A percentile compares a stretch with the other conserved stretches of the same genome.
These are phyloP conservation scores for Diospyros lotus DNA, from an alignment of 148 eudicot species.

Conservation along the genomic window DNA sequence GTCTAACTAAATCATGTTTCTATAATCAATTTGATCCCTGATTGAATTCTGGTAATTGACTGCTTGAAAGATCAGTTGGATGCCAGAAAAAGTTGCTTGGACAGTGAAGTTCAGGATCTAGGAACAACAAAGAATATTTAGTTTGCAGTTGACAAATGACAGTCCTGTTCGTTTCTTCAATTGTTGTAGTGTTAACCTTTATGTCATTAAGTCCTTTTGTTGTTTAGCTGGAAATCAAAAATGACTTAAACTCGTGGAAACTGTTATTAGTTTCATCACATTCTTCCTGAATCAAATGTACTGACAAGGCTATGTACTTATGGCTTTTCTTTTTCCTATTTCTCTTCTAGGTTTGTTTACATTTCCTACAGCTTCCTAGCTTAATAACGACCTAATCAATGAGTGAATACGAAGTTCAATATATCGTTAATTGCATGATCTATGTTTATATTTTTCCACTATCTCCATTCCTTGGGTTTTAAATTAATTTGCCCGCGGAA, in stretches of 20 bases:
- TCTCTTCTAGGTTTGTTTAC: not conserved
- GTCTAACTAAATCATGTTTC: no score
- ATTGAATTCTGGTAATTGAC: no score
- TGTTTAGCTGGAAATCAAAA: not conserved
- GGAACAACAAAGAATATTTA: not conserved
- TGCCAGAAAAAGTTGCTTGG: no score
- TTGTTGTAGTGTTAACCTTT: not conserved
- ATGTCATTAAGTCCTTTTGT: not conserved
- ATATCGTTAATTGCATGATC: not conserved
- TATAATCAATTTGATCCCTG: no score
- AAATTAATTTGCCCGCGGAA: conserved; percentile 23
- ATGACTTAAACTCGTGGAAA: not conserved
- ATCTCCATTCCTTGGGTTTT: conserved; percentile 21
- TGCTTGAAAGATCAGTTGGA: no score
- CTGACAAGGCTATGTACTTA: not conserved
- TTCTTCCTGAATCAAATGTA: not conserved
- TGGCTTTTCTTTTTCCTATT: not conserved
- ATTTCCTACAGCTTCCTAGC: not conserved
- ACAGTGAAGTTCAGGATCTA: not conserved
- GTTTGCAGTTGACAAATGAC: not conserved
- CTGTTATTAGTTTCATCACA: not conserved
- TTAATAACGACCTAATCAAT: not conserved
- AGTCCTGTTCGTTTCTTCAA: not conserved
- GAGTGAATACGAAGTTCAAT: not conserved
- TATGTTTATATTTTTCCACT: not conserved